Percentiles rank a stretch among this genome's conserved stretches.
These are phyloP conservation scores for Astragalus membranaceus DNA, from an alignment of 306 rosid species.

Conservation along the genomic window DNA sequence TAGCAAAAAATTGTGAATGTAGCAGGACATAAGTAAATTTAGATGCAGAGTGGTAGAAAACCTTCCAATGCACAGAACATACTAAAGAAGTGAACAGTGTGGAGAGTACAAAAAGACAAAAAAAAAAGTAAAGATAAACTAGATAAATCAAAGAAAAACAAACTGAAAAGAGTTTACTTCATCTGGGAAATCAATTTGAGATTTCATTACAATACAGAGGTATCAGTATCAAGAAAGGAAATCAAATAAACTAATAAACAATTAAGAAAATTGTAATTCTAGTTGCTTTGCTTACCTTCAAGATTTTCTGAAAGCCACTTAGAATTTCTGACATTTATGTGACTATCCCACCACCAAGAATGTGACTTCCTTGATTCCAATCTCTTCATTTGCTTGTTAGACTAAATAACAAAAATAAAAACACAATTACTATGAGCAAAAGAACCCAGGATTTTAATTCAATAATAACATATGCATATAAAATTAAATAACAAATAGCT, in stretches of 20 bases:
- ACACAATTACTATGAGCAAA: not conserved
- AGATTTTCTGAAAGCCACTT: slow-evolving; percentile 86
- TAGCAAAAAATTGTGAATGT: not conserved
- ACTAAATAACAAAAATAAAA: not conserved
- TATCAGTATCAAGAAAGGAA: not conserved
- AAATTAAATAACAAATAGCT: not conserved
- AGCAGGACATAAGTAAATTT: not conserved
- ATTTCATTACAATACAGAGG: not conserved
- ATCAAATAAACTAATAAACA: not conserved
- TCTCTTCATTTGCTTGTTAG: slow-evolving; percentile 50
- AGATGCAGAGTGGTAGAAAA: not conserved
- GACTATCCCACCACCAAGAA: slow-evolving; percentile 99
- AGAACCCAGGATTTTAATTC: not conserved
- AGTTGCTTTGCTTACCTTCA: slow-evolving; percentile 46
- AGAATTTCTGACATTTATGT: slow-evolving; percentile 66
- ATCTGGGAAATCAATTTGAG: not conserved
- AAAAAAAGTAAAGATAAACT: not conserved
- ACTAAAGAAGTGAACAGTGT: no score
- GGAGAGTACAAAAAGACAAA: no score
- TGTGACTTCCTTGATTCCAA: slow-evolving; percentile 63
- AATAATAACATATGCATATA: not conserved
- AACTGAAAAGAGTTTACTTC: not conserved
- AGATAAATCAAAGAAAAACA: not conserved
- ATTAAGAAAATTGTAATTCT: not conserved
- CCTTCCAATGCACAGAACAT: not conserved